Conservation (phyloP, 208 protist species). For the Wallacemonas rigidus region DNA sequence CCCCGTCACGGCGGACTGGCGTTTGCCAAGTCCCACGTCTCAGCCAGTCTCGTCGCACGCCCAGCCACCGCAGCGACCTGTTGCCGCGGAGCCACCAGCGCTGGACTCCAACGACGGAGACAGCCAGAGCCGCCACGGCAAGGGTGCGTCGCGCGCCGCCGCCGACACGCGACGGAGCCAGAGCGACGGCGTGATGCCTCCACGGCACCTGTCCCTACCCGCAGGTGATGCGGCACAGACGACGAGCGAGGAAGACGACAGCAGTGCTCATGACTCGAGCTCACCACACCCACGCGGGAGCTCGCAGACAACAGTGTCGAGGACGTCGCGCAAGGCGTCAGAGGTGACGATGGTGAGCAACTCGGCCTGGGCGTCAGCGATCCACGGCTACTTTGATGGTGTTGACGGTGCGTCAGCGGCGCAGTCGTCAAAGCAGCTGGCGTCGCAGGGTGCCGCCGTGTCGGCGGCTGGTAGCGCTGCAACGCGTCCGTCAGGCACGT, state of each 20-base stretch:
- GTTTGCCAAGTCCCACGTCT: slow-evolving; percentile 3
- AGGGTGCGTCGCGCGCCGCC: background rate
- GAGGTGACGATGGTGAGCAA: slow-evolving; percentile 10
- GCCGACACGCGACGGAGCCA: background rate
- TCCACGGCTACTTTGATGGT: slow-evolving; percentile 13
- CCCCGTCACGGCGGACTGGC: slow-evolving; percentile 15
- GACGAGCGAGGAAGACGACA: too few relatives aligned
- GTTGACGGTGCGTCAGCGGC: background rate
- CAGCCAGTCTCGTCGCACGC: background rate
- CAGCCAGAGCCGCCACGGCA: background rate
- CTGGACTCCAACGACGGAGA: background rate
- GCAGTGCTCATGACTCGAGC: too few relatives aligned
- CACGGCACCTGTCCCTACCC: background rate
- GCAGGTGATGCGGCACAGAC: background rate
- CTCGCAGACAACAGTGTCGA: background rate
- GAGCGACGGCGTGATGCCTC: slow-evolving; percentile 4
- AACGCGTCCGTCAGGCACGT: background rate
- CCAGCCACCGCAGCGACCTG: slow-evolving; percentile 1
- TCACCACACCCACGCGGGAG: too few relatives aligned
- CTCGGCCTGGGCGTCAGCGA: slow-evolving; percentile 14
- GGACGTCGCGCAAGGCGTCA: background rate
- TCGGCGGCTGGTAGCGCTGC: background rate
- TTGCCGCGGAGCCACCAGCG: background rate
- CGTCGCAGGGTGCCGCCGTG: background rate
- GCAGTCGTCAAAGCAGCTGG: background rate